Conservation (phyloP, 176 grass and related monocot genomes). For the Ensete glaucum region DNA sequence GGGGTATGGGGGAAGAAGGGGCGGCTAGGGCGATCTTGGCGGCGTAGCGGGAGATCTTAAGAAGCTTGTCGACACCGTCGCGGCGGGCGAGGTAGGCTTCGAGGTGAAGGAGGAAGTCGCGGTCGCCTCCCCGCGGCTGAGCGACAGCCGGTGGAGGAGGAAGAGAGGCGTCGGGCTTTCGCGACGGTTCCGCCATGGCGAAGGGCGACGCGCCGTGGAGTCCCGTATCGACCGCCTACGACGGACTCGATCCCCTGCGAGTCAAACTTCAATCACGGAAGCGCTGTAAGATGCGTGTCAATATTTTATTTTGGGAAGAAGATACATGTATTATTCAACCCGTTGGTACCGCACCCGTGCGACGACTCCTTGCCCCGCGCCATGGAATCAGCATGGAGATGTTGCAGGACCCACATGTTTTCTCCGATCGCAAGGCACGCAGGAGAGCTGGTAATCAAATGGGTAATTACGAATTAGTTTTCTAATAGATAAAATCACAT, state of each 20-base stretch:
- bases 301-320: too few species aligned
- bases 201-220: not conserved
- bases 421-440: too few species aligned
- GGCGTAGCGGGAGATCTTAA: conserved; percentile 95
- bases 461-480: too few species aligned
- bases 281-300: not conserved
- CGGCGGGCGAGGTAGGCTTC: conserved; percentile 84
- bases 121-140: not conserved
- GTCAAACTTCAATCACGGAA: not conserved
- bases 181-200: conserved; percentile 24
- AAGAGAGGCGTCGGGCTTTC: conserved; percentile 3
- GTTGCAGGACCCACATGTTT: too few species aligned
- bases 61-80: conserved; percentile 95
- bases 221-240: not conserved
- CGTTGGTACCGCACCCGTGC: too few species aligned
- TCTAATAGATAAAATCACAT: too few species aligned
- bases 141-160: not conserved
- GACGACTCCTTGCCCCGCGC: too few species aligned
- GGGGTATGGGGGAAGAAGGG: conserved; percentile 27
- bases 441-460: too few species aligned
- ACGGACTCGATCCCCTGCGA: not conserved
- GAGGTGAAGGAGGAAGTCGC: conserved; percentile 75
- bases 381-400: too few species aligned
- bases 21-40: conserved; percentile 57
- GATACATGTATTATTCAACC: too few species aligned